phyloP scores from a whole-genome alignment of 805 yeast species.

The Yarrowia deformans region DNA sequence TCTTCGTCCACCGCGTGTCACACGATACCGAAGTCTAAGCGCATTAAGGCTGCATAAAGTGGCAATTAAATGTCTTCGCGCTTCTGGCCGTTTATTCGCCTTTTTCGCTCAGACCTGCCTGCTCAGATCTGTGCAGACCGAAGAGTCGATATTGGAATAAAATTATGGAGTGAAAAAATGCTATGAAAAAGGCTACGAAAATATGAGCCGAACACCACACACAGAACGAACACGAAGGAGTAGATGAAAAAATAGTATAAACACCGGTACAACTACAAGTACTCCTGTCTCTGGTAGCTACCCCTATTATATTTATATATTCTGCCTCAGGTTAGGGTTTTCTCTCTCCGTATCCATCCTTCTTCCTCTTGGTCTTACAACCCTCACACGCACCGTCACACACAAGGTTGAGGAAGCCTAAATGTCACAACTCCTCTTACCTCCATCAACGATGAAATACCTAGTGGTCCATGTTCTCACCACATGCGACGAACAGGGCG shows the following conservation, averaged over 20 bases:
- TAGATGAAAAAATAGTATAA: too few relatives aligned
- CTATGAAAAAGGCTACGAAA: background rate
- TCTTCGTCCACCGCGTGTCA: background rate
- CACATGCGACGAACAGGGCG: constrained; percentile 70
- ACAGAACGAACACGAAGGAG: too few relatives aligned
- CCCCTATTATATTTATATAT: too few relatives aligned
- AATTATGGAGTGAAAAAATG: background rate
- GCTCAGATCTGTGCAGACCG: background rate
- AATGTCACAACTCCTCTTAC: background rate
- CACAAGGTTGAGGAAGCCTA: background rate
- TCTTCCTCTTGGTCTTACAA: too few relatives aligned
- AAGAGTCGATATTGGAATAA: background rate
- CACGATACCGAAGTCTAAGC: background rate
- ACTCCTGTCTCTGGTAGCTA: too few relatives aligned
- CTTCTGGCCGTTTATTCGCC: constrained; percentile 22
- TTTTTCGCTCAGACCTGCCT: constrained; percentile 13
- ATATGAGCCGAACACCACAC: too few relatives aligned
- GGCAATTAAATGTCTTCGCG: background rate
- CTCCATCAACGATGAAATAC: constrained; percentile 48
- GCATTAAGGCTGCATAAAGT: background rate
- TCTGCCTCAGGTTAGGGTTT: constrained; percentile 2
- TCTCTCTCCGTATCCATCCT: background rate
- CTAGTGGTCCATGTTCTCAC: constrained; percentile 68
- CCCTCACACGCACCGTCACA: too few relatives aligned
- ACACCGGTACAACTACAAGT: too few relatives aligned